Evolutionary conservation across 495 filamentous ascomycete genomes (phyloP).

Genomic region (Trichocladium uniseriatum): DNA sequence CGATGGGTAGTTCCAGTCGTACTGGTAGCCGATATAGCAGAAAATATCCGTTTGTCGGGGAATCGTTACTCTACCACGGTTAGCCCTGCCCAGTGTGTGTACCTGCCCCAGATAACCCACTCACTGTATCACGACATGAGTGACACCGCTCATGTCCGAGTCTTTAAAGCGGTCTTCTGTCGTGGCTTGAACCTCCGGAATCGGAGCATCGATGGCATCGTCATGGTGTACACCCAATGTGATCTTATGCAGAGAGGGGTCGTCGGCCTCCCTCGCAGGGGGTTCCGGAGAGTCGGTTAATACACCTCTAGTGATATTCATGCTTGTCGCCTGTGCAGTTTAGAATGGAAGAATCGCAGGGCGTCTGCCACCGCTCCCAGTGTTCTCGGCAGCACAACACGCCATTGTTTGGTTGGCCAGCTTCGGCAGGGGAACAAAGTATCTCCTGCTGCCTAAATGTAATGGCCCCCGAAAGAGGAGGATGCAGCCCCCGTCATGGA

Average conservation of each 20-base stretch:
- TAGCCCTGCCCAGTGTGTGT: background rate
- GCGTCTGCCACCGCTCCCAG: no score
- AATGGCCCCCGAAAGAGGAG: no score
- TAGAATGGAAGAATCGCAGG: no score
- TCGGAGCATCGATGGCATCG: background rate
- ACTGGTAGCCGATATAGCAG: constrained; percentile 1
- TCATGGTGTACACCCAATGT: background rate
- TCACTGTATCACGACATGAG: constrained; percentile 2
- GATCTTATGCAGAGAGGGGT: constrained; percentile 1
- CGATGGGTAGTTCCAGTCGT: background rate
- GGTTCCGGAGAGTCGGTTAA: no score
- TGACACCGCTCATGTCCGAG: background rate
- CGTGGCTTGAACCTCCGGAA: background rate
- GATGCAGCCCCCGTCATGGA: no score
- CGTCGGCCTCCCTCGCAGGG: no score
- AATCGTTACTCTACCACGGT: background rate
- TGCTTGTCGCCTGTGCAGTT: no score
- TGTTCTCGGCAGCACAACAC: no score
- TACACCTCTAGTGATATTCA: no score
- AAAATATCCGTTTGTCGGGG: background rate
- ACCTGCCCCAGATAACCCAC: background rate
- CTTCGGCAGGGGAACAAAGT: no score
- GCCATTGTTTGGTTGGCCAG: no score
- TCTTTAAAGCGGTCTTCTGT: constrained; percentile 1
- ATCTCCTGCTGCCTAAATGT: no score